phyloP scores from a whole-genome alignment of 179 eudicot species.

The Beta lomatogona region DNA sequence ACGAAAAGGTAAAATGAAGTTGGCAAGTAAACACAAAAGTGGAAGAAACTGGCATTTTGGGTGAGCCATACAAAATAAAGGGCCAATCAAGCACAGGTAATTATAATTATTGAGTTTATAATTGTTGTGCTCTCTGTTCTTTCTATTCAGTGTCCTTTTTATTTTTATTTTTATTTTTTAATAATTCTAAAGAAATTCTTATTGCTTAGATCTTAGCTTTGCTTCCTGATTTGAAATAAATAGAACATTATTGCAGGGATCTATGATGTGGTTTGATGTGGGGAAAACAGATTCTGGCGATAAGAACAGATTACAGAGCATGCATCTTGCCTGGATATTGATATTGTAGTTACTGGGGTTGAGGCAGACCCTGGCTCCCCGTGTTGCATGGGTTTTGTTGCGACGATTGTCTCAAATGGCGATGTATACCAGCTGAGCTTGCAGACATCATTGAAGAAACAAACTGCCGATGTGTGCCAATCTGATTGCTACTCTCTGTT shows the following conservation, averaged over 20 bases:
- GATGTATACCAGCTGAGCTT: slow-evolving; percentile 83
- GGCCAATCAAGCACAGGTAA: slow-evolving; percentile 53
- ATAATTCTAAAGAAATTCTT: slow-evolving; percentile 9
- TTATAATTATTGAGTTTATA: neutral
- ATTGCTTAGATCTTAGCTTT: neutral
- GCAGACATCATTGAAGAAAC: slow-evolving; percentile 85
- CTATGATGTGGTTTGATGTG: slow-evolving; percentile 32
- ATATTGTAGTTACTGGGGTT: slow-evolving; percentile 29
- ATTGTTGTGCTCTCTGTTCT: slow-evolving; percentile 11
- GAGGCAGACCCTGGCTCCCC: slow-evolving; percentile 40
- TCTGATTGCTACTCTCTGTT: slow-evolving; percentile 7
- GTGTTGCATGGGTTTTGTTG: slow-evolving; percentile 95
- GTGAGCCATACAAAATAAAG: slow-evolving; percentile 32
- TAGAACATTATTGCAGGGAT: slow-evolving; percentile 38
- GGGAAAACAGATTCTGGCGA: slow-evolving; percentile 30
- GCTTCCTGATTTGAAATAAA: slow-evolving; percentile 6
- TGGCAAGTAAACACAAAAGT: slow-evolving; percentile 33
- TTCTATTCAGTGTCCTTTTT: neutral
- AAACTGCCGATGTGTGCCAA: slow-evolving; percentile 64
- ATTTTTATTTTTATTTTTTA: neutral
- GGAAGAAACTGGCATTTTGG: slow-evolving; percentile 34
- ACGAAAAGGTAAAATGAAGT: slow-evolving; percentile 43
- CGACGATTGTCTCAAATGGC: slow-evolving; percentile 93
- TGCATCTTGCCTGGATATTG: slow-evolving; percentile 27
- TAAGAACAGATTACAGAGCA: slow-evolving; percentile 33